Evolutionary conservation across 768 basidiomycete genomes (phyloP).

Genomic region (Strobilomyces confusus): DNA sequence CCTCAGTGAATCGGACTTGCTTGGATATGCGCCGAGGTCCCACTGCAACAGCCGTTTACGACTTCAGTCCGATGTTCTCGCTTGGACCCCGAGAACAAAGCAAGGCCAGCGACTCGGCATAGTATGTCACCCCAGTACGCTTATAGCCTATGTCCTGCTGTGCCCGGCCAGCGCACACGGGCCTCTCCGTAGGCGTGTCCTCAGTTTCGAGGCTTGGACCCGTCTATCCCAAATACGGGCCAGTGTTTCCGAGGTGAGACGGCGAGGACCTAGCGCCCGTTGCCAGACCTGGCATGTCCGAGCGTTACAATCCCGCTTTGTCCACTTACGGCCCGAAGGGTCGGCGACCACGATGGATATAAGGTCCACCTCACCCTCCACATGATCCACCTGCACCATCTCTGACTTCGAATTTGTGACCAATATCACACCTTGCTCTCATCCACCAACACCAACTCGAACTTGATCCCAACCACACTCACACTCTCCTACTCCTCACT

Average conservation of each 20-base stretch:
- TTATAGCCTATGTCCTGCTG: neutral
- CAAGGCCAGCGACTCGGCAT: constrained; percentile 16
- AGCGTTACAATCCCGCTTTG: constrained; percentile 17
- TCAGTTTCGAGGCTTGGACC: constrained; percentile 1
- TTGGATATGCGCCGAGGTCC: too few relatives aligned
- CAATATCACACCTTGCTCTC: neutral
- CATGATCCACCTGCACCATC: neutral
- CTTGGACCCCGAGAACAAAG: constrained; percentile 16
- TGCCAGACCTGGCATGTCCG: constrained; percentile 5
- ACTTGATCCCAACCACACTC: neutral
- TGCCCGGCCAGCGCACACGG: neutral
- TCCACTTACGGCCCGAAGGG: constrained; percentile 2
- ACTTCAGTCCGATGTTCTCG: neutral
- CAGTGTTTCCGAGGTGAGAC: constrained; percentile 14
- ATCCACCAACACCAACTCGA: neutral
- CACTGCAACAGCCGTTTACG: too few relatives aligned
- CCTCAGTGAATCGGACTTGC: too few relatives aligned
- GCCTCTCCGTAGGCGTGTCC: too few relatives aligned
- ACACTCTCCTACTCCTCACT: neutral
- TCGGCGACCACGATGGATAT: constrained; percentile 6
- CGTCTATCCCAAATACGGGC: neutral
- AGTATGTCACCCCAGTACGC: constrained; percentile 2
- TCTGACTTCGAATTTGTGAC: neutral
- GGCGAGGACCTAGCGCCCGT: neutral
- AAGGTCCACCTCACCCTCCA: constrained; percentile 3